Evolutionary conservation across 352 stramenopile genomes (phyloP).

Genomic region (Plasmopara muralis): DNA sequence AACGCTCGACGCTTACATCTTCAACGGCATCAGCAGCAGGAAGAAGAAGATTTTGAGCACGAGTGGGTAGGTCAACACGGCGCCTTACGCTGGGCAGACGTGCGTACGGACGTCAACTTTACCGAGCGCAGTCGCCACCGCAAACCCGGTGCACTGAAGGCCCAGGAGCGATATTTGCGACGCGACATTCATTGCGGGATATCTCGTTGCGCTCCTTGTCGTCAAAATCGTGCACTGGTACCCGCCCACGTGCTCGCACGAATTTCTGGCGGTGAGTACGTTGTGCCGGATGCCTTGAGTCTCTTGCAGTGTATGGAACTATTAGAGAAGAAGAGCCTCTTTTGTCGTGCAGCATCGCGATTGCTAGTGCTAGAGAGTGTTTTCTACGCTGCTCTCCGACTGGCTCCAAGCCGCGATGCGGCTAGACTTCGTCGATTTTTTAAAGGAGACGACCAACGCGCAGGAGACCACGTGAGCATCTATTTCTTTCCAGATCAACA

Average conservation of each 20-base stretch:
- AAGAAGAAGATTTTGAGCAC: slow-evolving; percentile 19
- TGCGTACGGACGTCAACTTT: slow-evolving; percentile 56
- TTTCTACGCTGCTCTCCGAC: slow-evolving; percentile 45
- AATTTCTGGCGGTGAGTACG: slow-evolving; percentile 37
- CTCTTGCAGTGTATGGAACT: slow-evolving; percentile 76
- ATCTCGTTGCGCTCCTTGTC: slow-evolving; percentile 37
- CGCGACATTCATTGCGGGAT: slow-evolving; percentile 69
- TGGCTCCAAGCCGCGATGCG: slow-evolving; percentile 61
- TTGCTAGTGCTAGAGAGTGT: slow-evolving; percentile 74
- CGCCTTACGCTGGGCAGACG: slow-evolving; percentile 35
- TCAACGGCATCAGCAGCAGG: slow-evolving; percentile 17
- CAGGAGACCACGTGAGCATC: slow-evolving; percentile 35
- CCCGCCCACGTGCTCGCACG: slow-evolving; percentile 27
- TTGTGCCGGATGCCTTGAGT: slow-evolving; percentile 65
- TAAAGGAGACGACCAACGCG: slow-evolving; percentile 38
- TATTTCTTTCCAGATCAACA: slow-evolving; percentile 71
- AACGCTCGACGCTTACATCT: slow-evolving; percentile 18
- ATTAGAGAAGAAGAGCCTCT: slow-evolving; percentile 50
- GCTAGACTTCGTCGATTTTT: slow-evolving; percentile 66
- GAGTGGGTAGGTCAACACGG: slow-evolving; percentile 24
- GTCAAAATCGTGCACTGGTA: slow-evolving; percentile 15
- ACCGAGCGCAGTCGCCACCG: slow-evolving; percentile 67
- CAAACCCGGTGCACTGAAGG: slow-evolving; percentile 64
- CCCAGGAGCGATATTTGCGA: slow-evolving; percentile 65
- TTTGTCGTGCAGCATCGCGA: slow-evolving; percentile 30